These are phyloP conservation scores for Mortierella alpina DNA, from an alignment of 192 early-diverging fungal genomes.

Conservation along the genomic window DNA sequence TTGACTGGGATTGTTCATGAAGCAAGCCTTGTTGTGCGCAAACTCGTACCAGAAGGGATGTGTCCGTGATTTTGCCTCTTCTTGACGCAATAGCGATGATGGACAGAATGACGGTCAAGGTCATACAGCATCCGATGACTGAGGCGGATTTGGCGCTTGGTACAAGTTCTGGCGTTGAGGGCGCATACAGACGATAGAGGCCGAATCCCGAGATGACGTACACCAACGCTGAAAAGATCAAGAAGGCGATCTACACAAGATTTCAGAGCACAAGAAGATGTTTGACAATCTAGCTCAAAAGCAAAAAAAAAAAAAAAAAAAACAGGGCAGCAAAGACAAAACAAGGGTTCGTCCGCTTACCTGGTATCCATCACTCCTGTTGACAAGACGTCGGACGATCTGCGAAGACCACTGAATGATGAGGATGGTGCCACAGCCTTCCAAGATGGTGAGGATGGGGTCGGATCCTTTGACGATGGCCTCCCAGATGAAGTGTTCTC, in stretches of 20 bases:
- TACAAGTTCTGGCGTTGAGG: conserved; percentile 43
- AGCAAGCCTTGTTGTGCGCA: background rate
- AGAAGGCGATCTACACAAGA: conserved; percentile 38
- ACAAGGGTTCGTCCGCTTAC: background rate
- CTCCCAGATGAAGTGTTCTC: conserved; percentile 41
- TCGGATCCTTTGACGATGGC: conserved; percentile 40
- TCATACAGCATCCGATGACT: conserved; percentile 52
- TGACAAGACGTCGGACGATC: conserved; percentile 36
- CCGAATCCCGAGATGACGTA: conserved; percentile 45
- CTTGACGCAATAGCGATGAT: conserved; percentile 44
- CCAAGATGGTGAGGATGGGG: conserved; percentile 40
- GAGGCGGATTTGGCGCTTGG: conserved; percentile 49
- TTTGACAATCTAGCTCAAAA: background rate
- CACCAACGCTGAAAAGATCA: conserved; percentile 41
- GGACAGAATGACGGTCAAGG: conserved; percentile 44
- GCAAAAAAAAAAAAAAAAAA: background rate
- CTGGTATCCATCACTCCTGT: conserved; percentile 48
- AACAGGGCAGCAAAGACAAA: background rate
- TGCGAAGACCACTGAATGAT: conserved; percentile 51
- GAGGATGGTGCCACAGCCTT: conserved; percentile 48
- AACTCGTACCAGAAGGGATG: conserved; percentile 36
- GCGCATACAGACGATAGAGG: conserved; percentile 46
- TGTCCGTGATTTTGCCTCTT: conserved; percentile 47
- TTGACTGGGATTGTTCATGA: background rate
- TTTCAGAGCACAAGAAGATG: background rate